These are phyloP conservation scores for Cicer bijugum DNA, from an alignment of 306 rosid genomes.

Conservation along the genomic window DNA sequence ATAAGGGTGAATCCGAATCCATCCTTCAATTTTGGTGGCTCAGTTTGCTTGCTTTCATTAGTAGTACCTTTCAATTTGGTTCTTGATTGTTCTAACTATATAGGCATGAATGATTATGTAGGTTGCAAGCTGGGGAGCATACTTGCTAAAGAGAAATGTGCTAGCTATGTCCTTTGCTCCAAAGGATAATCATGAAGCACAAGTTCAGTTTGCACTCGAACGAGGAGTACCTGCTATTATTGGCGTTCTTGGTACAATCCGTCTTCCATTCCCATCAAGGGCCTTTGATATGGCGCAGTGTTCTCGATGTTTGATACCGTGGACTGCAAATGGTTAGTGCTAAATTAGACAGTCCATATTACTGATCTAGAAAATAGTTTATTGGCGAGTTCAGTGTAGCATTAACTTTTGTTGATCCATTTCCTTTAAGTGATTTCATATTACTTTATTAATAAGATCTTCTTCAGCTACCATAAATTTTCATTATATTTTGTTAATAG, in stretches of 20 bases:
- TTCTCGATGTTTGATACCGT: slow-evolving; percentile 93
- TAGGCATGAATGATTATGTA: slow-evolving; percentile 48
- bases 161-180: slow-evolving; percentile 96
- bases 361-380: slow-evolving; percentile 25
- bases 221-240: slow-evolving; percentile 95
- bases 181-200: slow-evolving; percentile 98
- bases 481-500: slow-evolving; percentile 24
- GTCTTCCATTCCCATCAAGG: slow-evolving; percentile 90
- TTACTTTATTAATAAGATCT: not conserved
- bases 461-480: slow-evolving; percentile 26
- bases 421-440: slow-evolving; percentile 13
- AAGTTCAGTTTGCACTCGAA: slow-evolving; percentile 95
- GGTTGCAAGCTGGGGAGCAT: slow-evolving; percentile 99
- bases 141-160: slow-evolving; percentile 86
- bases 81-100: slow-evolving; percentile 48
- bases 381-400: not conserved
- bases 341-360: slow-evolving; percentile 25
- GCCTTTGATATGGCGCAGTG: slow-evolving; percentile 99
- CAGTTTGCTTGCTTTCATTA: slow-evolving; percentile 37
- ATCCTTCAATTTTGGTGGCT: not conserved
- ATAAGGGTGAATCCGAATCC: no score
- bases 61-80: slow-evolving; percentile 28
- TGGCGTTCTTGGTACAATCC: slow-evolving; percentile 89
- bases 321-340: slow-evolving; percentile 85
- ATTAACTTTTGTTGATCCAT: slow-evolving; percentile 21